Evolutionary conservation across 164 flowering plant genomes (phyloP), one percentile per base, ranked within the genome.

Genomic region (Protea cynaroides): DNA sequence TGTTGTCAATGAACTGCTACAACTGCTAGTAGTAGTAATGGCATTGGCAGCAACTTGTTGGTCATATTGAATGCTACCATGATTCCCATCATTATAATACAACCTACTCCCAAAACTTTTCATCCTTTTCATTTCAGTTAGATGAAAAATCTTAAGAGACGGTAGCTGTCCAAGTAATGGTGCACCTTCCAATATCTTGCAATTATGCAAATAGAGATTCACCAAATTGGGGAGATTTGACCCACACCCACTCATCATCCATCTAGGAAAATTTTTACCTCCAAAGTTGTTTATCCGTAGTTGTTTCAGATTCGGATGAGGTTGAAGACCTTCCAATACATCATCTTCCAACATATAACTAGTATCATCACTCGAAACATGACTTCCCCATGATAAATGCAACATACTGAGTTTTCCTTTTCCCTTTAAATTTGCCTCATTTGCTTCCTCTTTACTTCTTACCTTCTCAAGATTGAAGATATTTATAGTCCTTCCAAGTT

Each of bases 221-320:
- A 36, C 65, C 44, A 63, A 21, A 25, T 63, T 63, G 17, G 56
- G 65, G 18, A 63, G 12, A 13, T 8, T 29, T 7, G 14, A 24
- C 4, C 4, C 4, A 18, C n/a, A 1, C 12, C 3, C 25, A 50
- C 36, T 34, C 43, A 50, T 51, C 44, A 63, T 63, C 65, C 57
- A 63, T 13, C 24, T 52, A 2, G 65, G 57, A 18, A 63, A 63
- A 3, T 38, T 29, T 25, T 4, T 7, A 15, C 65, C 65, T 0
- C 17, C 12, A 17, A 24, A 63, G 10, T 19, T 14, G 0, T 43
- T 7, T 5, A 63, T 63, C 22, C 3, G 4, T 7, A 63, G 34
- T 9, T 0, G 8, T 37, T 12, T 29, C 12, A 63, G 24, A 51
- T 63, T 49, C 36, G 57, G 46, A 46, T 63, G 65, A 0, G 65